Conservation (phyloP, 2,329 filamentous ascomycete species). For the Akanthomyces uredinophilus region DNA sequence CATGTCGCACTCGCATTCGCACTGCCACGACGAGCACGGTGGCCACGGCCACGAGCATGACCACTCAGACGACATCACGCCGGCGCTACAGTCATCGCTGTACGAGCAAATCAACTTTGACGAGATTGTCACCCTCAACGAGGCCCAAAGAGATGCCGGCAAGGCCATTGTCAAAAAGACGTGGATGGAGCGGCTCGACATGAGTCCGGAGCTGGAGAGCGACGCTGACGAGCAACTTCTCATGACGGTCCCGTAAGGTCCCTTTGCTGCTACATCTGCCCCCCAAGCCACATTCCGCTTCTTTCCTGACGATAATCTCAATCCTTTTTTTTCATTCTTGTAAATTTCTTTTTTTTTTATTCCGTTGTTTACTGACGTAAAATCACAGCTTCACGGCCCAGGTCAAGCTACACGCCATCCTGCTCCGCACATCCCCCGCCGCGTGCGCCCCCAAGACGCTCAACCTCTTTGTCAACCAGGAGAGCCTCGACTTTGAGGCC, state of each 20-base stretch:
- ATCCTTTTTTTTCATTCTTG: too few species aligned
- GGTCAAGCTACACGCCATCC: conserved; percentile 84
- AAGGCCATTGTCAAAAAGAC: conserved; percentile 80
- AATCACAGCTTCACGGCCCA: conserved; percentile 76
- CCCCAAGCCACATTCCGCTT: neutral
- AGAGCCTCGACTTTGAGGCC: conserved; percentile 77
- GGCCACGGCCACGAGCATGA: conserved; percentile 63
- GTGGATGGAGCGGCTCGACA: conserved; percentile 72
- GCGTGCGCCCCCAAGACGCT: conserved; percentile 72
- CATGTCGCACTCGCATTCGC: conserved; percentile 42
- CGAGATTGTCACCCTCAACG: conserved; percentile 79
- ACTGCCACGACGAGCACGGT: conserved; percentile 48
- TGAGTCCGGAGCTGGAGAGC: conserved; percentile 72
- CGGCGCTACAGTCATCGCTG: conserved; percentile 82
- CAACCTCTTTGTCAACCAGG: conserved; percentile 81
- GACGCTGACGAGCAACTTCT: conserved; percentile 92
- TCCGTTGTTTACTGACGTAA: neutral
- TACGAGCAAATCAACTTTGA: conserved; percentile 92
- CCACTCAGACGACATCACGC: conserved; percentile 87
- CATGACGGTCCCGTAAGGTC: conserved; percentile 77
- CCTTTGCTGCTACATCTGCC: neutral
- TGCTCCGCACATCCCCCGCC: conserved; percentile 73
- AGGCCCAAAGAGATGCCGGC: conserved; percentile 63
- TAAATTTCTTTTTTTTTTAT: neutral
- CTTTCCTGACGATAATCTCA: too few species aligned